Base-by-base conservation (phyloP, 169 alveolate genomes). In the Babesia ovis region DNA sequence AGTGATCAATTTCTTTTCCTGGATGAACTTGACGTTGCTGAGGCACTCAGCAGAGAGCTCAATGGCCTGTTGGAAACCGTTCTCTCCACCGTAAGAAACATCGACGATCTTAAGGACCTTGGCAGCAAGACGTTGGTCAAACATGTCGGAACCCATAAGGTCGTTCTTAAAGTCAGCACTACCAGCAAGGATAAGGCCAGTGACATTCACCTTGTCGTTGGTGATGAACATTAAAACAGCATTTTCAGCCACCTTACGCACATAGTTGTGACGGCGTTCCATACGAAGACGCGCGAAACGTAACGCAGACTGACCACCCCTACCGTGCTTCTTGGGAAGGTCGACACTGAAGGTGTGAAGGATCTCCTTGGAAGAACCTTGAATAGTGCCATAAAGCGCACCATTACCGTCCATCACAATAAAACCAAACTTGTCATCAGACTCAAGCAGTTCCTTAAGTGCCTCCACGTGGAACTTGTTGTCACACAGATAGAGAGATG, bases 271-370 rank as follows among this genome's bases (percentile, higher is more conserved):
- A 55, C 99, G 91, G 84, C 96, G 95, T 86, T 98, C 99, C 92
- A 96, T 92, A 83, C 99, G 94, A 35, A 98, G 91, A 32, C 99
- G 95, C n/a, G 99, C 99, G 87, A 98, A 98, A 80, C 99, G 95
- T 84, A 97, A 90, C n/a, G 99, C 98, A 32, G 99, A 97, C 93
- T 98, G 98, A 31, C 99, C 99, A 60, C 99, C 99, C 68, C 99
- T 91, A 37, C 99, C 98, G 82, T 97, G 99, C 86, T 97, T 97
- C 90, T 97, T 97, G 11, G 99, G 99, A 35, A 97, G 89, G 68
- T 96, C 98, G 5, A 97, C 99, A 27, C 95, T 90, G 85, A 97
- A 97, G 77, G 95, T 91, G 77, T 96, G 94, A 34, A 97, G 70
- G 14, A 77, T 92, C 69, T 87, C 94, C 84, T 95, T 94, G 29